Conservation (phyloP, 2,329 filamentous ascomycete species). For the Colletotrichum eleusines region DNA sequence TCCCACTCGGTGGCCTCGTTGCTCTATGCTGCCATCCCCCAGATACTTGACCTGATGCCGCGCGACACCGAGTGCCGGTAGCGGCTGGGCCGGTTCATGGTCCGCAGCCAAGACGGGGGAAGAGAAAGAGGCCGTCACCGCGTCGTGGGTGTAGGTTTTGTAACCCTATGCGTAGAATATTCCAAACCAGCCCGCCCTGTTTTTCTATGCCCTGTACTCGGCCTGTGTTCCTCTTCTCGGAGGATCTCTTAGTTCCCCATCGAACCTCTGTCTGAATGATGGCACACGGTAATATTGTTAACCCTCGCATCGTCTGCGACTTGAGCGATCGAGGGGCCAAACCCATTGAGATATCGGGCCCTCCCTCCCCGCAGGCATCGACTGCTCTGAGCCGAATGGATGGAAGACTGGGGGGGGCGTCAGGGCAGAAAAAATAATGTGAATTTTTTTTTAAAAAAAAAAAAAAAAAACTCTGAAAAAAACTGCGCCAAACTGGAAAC, state of each 20-base stretch:
- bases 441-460: too few relatives aligned
- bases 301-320: constrained; percentile 21
- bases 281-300: constrained; percentile 24
- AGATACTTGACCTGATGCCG: neutral
- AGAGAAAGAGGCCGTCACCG: constrained; percentile 7
- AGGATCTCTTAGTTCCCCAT: neutral
- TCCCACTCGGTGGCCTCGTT: neutral
- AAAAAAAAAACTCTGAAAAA: neutral
- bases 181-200: neutral
- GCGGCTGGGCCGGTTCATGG: constrained; percentile 1
- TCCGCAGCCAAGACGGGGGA: constrained; percentile 28
- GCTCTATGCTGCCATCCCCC: neutral
- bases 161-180: neutral
- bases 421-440: too few relatives aligned
- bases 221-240: neutral
- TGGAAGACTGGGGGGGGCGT: neutral
- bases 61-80: constrained; percentile 17
- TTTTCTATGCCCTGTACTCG: neutral
- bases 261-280: constrained; percentile 24
- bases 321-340: neutral
- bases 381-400: neutral
- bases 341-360: constrained; percentile 8
- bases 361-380: too few relatives aligned
- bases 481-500: constrained; percentile 25
- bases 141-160: neutral